Percentiles rank a stretch among this genome's conserved stretches.
These are phyloP conservation scores for Taxillus chinensis DNA, from an alignment of 164 flowering plant genomes.

Conservation along the genomic window DNA sequence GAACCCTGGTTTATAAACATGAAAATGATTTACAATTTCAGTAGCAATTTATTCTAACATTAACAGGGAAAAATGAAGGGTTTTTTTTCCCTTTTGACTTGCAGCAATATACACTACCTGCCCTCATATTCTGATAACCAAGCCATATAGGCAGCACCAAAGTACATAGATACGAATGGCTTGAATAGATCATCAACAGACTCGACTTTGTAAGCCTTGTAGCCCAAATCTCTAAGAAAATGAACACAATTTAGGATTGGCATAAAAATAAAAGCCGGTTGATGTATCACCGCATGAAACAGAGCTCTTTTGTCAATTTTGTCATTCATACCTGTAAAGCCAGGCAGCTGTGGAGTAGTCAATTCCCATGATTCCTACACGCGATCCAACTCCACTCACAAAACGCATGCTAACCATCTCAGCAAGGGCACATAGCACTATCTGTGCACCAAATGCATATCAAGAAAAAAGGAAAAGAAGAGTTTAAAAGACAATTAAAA, in stretches of 20 bases:
- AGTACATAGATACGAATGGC: constrained; percentile 85
- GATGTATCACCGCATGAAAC: neutral
- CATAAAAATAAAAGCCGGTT: neutral
- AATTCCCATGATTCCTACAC: constrained; percentile 72
- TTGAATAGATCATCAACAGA: constrained; percentile 57
- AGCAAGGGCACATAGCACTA: constrained; percentile 63
- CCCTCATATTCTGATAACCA: constrained; percentile 84
- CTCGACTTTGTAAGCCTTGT: constrained; percentile 51
- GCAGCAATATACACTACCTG: constrained; percentile 28
- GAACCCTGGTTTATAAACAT: constrained; percentile 34
- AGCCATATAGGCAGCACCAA: constrained; percentile 72
- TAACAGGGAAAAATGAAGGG: too few species aligned
- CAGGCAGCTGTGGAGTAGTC: constrained; percentile 61
- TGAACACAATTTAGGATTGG: constrained; percentile 4
- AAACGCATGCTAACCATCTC: constrained; percentile 78
- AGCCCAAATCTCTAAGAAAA: constrained; percentile 57
- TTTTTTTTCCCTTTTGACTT: neutral
- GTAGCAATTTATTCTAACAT: neutral
- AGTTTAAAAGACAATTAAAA: neutral
- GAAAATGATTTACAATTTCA: neutral
- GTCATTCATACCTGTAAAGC: constrained; percentile 56
- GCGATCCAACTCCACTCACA: constrained; percentile 53
- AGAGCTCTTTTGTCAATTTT: neutral
- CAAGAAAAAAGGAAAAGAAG: constrained; percentile 2
- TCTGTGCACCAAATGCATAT: constrained; percentile 29